Percentiles rank a stretch among this genome's conserved stretches.
These are phyloP conservation scores for Acanthamoeba sp. DNA, from an alignment of 208 protist species.

Conservation along the genomic window DNA sequence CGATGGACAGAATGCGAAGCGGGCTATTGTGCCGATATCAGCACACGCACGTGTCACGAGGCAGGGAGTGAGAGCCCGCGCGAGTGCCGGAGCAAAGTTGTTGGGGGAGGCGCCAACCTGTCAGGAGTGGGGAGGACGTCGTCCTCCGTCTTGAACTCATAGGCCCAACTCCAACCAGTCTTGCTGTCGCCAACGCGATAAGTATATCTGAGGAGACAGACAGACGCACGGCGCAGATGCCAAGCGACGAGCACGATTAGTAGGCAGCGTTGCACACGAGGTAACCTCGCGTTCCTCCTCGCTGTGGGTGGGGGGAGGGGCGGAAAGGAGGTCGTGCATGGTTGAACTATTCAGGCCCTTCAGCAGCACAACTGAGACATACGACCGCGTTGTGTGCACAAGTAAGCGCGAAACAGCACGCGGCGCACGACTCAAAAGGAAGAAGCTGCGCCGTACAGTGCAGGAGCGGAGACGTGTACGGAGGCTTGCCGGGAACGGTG, in stretches of 20 bases:
- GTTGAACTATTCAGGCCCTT: constrained; percentile 3
- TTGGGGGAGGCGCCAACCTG: background rate
- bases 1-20: background rate
- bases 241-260: no score
- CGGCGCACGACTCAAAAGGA: no score
- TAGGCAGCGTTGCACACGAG: no score
- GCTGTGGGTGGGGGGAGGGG: no score
- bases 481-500: background rate
- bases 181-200: background rate
- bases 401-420: no score
- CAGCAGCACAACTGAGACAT: background rate
- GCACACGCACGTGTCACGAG: no score
- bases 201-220: background rate
- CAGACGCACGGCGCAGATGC: no score
- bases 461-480: background rate
- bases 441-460: no score
- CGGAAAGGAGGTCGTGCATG: background rate
- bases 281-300: no score
- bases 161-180: background rate
- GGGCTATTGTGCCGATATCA: background rate
- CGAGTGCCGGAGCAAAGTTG: no score
- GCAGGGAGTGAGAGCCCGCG: no score
- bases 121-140: background rate
- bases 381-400: background rate
- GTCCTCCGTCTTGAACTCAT: background rate